These are phyloP conservation scores for Pisolithus microcarpus DNA, from an alignment of 768 basidiomycete species.

Conservation along the genomic window DNA sequence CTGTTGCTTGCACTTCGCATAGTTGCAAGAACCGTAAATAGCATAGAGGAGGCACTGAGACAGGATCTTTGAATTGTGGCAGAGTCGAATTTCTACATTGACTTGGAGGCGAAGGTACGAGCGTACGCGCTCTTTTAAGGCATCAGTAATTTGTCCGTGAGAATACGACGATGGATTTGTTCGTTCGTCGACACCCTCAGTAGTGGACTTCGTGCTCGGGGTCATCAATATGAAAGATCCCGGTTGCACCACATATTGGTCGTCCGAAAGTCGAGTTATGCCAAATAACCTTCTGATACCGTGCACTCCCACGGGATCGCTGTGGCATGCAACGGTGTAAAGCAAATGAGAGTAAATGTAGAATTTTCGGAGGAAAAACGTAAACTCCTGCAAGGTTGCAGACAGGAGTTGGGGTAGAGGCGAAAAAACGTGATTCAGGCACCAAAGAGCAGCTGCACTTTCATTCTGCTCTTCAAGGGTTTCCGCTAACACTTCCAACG, in stretches of 20 bases:
- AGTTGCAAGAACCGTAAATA: conserved; percentile 28
- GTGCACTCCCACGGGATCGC: conserved; percentile 19
- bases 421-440: conserved; percentile 35
- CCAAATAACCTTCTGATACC: conserved; percentile 31
- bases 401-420: conserved; percentile 20
- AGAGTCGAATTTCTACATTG: conserved; percentile 26
- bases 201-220: conserved; percentile 2
- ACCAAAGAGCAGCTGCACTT: conserved; percentile 32
- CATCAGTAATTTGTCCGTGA: conserved; percentile 13
- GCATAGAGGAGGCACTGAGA: conserved; percentile 34
- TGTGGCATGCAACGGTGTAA: conserved; percentile 18
- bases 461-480: conserved; percentile 24
- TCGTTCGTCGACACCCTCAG: not conserved
- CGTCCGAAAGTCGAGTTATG: conserved; percentile 21
- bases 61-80: conserved; percentile 26
- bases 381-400: conserved; percentile 17
- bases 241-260: conserved; percentile 22
- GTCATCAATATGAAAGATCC: conserved; percentile 17
- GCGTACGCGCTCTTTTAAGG: conserved; percentile 21
- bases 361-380: conserved; percentile 29
- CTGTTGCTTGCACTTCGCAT: conserved; percentile 28
- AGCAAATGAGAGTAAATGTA: conserved; percentile 30
- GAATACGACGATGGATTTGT: conserved; percentile 9
- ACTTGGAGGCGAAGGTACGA: conserved; percentile 24
- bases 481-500: conserved; percentile 27